Percentiles rank a stretch among this genome's conserved stretches.
Conservation (phyloP, 1,139 yeast genomes). For the Kodamaea ohmeri region DNA sequence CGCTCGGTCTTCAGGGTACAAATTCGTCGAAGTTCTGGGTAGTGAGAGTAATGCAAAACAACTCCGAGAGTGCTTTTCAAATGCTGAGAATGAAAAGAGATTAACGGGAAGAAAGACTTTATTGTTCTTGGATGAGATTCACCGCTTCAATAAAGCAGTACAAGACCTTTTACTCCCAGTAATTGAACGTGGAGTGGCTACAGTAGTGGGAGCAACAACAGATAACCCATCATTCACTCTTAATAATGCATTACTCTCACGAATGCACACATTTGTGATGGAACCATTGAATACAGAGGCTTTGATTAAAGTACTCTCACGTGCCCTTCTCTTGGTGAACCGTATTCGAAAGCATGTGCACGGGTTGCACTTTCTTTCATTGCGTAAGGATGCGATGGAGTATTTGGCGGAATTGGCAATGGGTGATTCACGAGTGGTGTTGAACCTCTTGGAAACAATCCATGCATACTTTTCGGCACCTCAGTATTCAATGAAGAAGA, state of each 20-base stretch:
- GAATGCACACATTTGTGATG: slow-evolving; percentile 85
- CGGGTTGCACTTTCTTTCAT: slow-evolving; percentile 45
- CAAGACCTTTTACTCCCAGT: slow-evolving; percentile 82
- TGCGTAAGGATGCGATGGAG: slow-evolving; percentile 56
- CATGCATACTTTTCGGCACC: slow-evolving; percentile 42
- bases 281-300: slow-evolving; percentile 59
- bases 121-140: slow-evolving; percentile 89
- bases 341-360: slow-evolving; percentile 46
- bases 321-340: slow-evolving; percentile 64
- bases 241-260: slow-evolving; percentile 80
- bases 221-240: slow-evolving; percentile 94
- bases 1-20: slow-evolving; percentile 49
- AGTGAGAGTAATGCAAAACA: slow-evolving; percentile 72
- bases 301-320: slow-evolving; percentile 53
- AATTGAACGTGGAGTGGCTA: slow-evolving; percentile 64
- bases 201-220: slow-evolving; percentile 91
- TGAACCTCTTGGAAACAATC: slow-evolving; percentile 64
- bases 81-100: slow-evolving; percentile 64
- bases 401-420: slow-evolving; percentile 76
- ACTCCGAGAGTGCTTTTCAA: slow-evolving; percentile 68
- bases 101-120: slow-evolving; percentile 71
- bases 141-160: slow-evolving; percentile 83
- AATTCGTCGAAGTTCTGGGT: slow-evolving; percentile 82
- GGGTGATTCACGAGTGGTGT: slow-evolving; percentile 86
- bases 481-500: slow-evolving; percentile 17